phyloP scores from a whole-genome alignment of 306 rosid genomes.

The Styphnolobium japonicum region DNA sequence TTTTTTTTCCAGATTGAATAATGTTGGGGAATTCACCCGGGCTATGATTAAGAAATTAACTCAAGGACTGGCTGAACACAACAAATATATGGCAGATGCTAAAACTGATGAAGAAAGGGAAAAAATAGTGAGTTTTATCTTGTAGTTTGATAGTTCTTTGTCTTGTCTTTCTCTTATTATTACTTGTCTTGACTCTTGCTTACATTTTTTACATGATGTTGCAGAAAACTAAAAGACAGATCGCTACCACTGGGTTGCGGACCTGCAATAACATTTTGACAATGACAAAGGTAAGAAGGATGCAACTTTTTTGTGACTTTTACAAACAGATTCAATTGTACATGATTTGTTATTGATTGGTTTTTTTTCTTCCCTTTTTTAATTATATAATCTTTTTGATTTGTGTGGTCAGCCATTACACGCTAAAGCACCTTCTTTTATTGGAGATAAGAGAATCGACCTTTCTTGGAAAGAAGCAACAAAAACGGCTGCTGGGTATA shows the following conservation, averaged over 20 bases:
- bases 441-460: conserved; percentile 84
- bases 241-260: conserved; percentile 89
- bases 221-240: conserved; percentile 91
- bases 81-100: conserved; percentile 90
- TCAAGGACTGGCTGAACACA: conserved; percentile 95
- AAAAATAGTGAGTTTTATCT: conserved; percentile 61
- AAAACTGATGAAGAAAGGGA: conserved; percentile 91
- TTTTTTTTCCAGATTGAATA: conserved; percentile 64
- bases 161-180: neutral
- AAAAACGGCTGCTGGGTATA: conserved; percentile 76
- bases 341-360: neutral
- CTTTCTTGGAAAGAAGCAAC: conserved; percentile 93
- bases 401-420: conserved; percentile 44
- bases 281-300: conserved; percentile 71
- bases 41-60: conserved; percentile 93
- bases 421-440: conserved; percentile 77
- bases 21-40: conserved; percentile 80
- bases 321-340: neutral
- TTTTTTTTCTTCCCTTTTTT: neutral
- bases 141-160: conserved; percentile 6
- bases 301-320: neutral
- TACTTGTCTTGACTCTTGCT: neutral
- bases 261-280: conserved; percentile 90
- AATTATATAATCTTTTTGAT: neutral
- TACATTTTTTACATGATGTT: conserved; percentile 16